These are phyloP conservation scores for Arthrinium phaeospermum DNA, from an alignment of 2,329 filamentous ascomycete genomes.

Conservation along the genomic window DNA sequence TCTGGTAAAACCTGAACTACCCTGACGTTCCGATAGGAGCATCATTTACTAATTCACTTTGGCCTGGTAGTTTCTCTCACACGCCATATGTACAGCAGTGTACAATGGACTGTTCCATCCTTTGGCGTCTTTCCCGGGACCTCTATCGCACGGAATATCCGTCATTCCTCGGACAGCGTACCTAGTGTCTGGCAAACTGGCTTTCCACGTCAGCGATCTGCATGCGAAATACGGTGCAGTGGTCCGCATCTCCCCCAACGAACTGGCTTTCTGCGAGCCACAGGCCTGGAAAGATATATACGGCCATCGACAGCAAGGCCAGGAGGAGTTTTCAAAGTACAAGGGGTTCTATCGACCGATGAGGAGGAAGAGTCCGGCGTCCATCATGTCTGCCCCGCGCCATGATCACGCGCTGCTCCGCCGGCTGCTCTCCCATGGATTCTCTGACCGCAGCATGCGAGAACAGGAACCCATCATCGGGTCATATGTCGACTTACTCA, in stretches of 20 bases:
- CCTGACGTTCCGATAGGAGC: no score
- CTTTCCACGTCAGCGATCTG: constrained; percentile 34
- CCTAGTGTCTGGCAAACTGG: constrained; percentile 32
- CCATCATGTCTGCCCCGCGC: constrained; percentile 37
- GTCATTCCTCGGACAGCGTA: constrained; percentile 29
- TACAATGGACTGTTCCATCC: constrained; percentile 39
- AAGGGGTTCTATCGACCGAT: constrained; percentile 36
- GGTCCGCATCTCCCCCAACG: constrained; percentile 48
- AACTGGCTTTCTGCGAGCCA: constrained; percentile 47
- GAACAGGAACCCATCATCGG: constrained; percentile 48
- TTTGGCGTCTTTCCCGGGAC: constrained; percentile 35
- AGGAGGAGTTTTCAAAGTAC: constrained; percentile 39
- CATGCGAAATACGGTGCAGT: constrained; percentile 46
- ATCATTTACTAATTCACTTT: not conserved
- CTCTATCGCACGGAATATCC: constrained; percentile 34
- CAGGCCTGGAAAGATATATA: constrained; percentile 49
- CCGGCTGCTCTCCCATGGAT: constrained; percentile 45
- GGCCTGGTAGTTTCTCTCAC: not conserved
- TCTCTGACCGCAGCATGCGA: constrained; percentile 45
- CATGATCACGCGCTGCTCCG: constrained; percentile 42
- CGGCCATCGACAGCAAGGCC: constrained; percentile 39
- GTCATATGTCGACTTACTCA: constrained; percentile 44
- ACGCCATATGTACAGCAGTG: constrained; percentile 19
- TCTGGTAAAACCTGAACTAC: not conserved
- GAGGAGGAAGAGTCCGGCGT: constrained; percentile 31